Conservation (phyloP, 2,329 filamentous ascomycete genomes). For the Fusarium palustre region DNA sequence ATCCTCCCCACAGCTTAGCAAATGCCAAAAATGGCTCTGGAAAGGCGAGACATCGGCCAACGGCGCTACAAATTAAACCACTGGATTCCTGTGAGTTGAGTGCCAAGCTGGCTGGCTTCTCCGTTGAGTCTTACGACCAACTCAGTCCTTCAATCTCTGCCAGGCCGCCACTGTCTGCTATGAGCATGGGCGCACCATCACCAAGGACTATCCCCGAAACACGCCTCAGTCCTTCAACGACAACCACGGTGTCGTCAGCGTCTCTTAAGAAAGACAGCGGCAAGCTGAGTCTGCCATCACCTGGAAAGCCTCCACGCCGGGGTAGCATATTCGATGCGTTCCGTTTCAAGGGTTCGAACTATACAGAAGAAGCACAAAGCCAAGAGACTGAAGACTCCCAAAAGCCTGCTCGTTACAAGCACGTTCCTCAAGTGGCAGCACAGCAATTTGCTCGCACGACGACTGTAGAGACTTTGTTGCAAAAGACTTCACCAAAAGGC, state of each 20-base stretch:
- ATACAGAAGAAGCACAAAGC: constrained; percentile 35
- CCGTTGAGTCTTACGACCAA: constrained; percentile 60
- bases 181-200: constrained; percentile 19
- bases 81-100: constrained; percentile 68
- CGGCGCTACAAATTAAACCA: constrained; percentile 47
- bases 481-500: constrained; percentile 56
- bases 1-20: constrained; percentile 19
- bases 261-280: constrained; percentile 25
- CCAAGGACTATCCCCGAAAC: constrained; percentile 18
- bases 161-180: constrained; percentile 19
- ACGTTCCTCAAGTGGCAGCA: constrained; percentile 67
- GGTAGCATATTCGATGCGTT: constrained; percentile 42
- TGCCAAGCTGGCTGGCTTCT: constrained; percentile 62
- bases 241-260: constrained; percentile 13
- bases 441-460: constrained; percentile 66
- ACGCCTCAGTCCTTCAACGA: constrained; percentile 1
- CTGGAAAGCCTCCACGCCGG: constrained; percentile 29
- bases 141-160: constrained; percentile 35
- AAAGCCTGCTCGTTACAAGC: constrained; percentile 54
- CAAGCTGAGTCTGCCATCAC: constrained; percentile 5
- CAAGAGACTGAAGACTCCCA: constrained; percentile 32
- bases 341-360: constrained; percentile 45
- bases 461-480: constrained; percentile 54
- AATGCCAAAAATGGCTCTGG: constrained; percentile 13
- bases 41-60: constrained; percentile 41